phyloP scores from a whole-genome alignment of 768 basidiomycete species.

The Termitomyces sp. region DNA sequence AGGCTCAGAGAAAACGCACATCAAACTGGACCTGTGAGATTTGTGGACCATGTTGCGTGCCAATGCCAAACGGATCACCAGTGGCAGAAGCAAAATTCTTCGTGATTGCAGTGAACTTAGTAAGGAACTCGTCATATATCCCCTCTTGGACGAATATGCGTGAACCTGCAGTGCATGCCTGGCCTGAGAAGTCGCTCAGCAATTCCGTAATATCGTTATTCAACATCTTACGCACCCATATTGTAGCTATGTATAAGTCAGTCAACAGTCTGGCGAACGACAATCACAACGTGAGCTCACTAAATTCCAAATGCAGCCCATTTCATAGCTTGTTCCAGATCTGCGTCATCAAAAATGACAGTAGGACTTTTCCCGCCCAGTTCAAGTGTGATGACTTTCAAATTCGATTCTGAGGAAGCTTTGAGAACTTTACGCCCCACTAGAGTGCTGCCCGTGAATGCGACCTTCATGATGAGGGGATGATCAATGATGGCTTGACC shows the following conservation, averaged over 20 bases:
- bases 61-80: conserved; percentile 60
- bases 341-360: conserved; percentile 69
- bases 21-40: conserved; percentile 66
- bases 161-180: conserved; percentile 77
- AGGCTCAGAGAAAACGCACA: conserved; percentile 29
- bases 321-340: conserved; percentile 66
- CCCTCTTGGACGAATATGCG: conserved; percentile 77
- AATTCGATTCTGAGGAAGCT: conserved; percentile 72
- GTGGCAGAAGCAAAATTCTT: conserved; percentile 37
- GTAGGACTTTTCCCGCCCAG: conserved; percentile 73
- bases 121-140: conserved; percentile 77
- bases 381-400: conserved; percentile 82
- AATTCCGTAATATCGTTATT: no score
- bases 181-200: conserved; percentile 19
- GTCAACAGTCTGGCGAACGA: no score
- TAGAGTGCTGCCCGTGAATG: conserved; percentile 79
- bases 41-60: conserved; percentile 65
- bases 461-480: conserved; percentile 58
- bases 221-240: conserved; percentile 27
- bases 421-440: conserved; percentile 78
- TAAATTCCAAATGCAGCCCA: conserved; percentile 68
- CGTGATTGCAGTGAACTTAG: conserved; percentile 45
- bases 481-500: conserved; percentile 60
- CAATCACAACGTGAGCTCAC: conserved; percentile 32
- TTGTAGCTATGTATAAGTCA: conserved; percentile 11